These are phyloP conservation scores for Diaporthe eres DNA, from an alignment of 2,329 filamentous ascomycete species.

Conservation along the genomic window DNA sequence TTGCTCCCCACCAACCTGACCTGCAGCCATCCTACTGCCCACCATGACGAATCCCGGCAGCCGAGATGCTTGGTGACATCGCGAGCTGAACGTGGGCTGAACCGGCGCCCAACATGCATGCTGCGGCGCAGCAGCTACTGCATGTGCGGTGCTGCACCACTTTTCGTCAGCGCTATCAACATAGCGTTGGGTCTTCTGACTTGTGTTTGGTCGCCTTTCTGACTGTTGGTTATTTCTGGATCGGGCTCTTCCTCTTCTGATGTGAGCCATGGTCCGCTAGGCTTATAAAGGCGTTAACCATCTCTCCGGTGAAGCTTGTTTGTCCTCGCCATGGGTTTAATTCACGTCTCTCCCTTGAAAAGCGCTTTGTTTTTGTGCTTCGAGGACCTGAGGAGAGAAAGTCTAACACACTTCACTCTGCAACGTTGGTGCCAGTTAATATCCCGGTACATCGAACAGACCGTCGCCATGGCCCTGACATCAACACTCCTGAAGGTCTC, in stretches of 20 bases:
- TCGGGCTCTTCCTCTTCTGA: background rate
- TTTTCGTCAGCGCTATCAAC: constrained; percentile 37
- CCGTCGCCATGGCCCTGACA: constrained; percentile 38
- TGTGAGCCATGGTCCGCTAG: constrained; percentile 17
- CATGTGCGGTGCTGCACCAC: background rate
- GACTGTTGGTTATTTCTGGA: constrained; percentile 37
- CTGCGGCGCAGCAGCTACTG: background rate
- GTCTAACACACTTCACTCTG: background rate
- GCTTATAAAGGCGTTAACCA: constrained; percentile 7
- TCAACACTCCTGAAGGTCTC: constrained; percentile 44
- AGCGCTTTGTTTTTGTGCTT: background rate
- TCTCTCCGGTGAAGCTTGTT: background rate
- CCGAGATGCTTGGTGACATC: background rate
- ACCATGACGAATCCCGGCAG: constrained; percentile 11
- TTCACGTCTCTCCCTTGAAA: constrained; percentile 1
- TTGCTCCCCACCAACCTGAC: background rate
- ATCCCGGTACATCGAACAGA: background rate
- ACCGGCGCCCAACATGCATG: background rate
- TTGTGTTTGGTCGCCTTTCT: constrained; percentile 5
- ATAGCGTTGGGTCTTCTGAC: background rate
- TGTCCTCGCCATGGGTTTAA: background rate
- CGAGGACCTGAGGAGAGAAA: background rate
- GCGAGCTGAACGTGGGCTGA: constrained; percentile 9
- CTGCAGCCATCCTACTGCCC: constrained; percentile 3
- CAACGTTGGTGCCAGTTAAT: background rate